Conservation (phyloP, 768 basidiomycete species). For the Suillus bovinus region DNA sequence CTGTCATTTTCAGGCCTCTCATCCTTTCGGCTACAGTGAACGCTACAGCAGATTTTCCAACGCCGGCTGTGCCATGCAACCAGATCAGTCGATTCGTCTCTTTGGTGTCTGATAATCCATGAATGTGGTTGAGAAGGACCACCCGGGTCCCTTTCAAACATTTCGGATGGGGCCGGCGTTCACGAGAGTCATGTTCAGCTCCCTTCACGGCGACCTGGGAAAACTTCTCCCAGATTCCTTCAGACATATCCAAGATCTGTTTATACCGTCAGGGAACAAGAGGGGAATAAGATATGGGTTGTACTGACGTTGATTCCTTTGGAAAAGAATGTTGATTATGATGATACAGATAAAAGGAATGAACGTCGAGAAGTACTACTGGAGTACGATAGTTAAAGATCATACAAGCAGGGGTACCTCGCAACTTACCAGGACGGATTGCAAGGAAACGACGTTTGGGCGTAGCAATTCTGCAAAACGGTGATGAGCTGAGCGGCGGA, state of each 20-base stretch:
- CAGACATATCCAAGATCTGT: neutral
- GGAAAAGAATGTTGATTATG: neutral
- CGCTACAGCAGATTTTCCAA: neutral
- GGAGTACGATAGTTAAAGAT: neutral
- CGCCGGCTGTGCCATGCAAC: neutral
- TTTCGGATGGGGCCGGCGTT: neutral
- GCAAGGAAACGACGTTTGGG: neutral
- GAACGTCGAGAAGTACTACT: neutral
- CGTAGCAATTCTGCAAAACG: neutral
- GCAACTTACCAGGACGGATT: neutral
- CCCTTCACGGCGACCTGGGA: neutral
- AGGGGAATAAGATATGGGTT: neutral
- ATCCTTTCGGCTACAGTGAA: slow-evolving; percentile 1
- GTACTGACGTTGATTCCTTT: neutral
- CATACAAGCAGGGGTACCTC: neutral
- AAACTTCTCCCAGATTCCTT: neutral
- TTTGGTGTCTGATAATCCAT: neutral
- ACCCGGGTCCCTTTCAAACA: neutral
- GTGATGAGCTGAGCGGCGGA: neutral
- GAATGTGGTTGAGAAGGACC: neutral
- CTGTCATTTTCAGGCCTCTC: neutral
- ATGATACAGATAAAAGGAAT: neutral
- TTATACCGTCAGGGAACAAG: neutral
- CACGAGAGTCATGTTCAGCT: neutral
- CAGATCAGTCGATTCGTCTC: neutral